These are phyloP conservation scores for Saussurea involucrata DNA, from an alignment of 129 eudicot species.

Conservation along the genomic window DNA sequence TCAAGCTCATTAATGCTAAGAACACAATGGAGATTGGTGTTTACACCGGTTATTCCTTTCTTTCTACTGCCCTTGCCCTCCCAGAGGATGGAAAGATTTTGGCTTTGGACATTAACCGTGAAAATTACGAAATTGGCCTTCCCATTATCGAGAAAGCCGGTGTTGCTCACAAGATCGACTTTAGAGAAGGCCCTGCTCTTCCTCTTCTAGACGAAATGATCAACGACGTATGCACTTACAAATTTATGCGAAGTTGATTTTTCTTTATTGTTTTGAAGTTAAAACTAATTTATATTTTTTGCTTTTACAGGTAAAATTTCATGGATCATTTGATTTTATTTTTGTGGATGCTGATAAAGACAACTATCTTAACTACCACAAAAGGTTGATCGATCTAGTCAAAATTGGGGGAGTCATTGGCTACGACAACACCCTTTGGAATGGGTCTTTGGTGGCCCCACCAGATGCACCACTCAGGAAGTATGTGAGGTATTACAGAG, in stretches of 20 bases:
- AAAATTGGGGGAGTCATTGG: constrained; percentile 27
- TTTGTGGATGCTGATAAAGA: constrained; percentile 34
- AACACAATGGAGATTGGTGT: constrained; percentile 57
- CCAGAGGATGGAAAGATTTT: constrained; percentile 54
- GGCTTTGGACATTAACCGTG: constrained; percentile 34
- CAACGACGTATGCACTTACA: constrained; percentile 3
- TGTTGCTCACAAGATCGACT: constrained; percentile 38
- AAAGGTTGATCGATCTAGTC: constrained; percentile 21
- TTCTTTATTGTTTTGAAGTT: not conserved
- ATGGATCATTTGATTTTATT: constrained; percentile 29
- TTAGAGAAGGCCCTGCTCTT: constrained; percentile 37
- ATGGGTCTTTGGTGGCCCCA: constrained; percentile 29
- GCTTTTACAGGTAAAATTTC: not conserved
- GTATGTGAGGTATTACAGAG: constrained; percentile 30
- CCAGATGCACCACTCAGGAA: constrained; percentile 25
- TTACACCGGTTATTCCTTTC: constrained; percentile 52
- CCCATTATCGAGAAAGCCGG: constrained; percentile 33
- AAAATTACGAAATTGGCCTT: constrained; percentile 32
- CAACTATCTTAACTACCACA: constrained; percentile 29
- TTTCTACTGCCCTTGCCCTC: constrained; percentile 56
- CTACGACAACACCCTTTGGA: constrained; percentile 30
- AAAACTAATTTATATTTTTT: not conserved
- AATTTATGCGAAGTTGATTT: not conserved
- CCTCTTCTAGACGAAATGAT: constrained; percentile 33
- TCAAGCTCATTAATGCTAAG: constrained; percentile 54